These are phyloP conservation scores for Macroventuria anomochaeta DNA, from an alignment of 2,329 filamentous ascomycete species.

Conservation along the genomic window DNA sequence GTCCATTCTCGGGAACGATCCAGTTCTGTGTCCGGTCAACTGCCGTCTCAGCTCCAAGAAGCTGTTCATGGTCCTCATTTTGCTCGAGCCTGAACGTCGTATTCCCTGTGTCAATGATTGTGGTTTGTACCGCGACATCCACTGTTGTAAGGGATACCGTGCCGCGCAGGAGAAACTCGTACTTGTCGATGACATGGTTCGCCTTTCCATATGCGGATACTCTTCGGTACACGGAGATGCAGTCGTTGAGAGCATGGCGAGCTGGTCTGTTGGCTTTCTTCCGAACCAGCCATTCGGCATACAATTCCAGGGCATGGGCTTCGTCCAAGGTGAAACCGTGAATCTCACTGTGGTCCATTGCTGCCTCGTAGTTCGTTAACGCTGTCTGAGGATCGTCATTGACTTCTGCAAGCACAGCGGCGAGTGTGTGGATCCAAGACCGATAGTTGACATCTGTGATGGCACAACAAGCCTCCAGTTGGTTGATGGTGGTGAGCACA, in stretches of 20 bases:
- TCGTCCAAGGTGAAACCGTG: slow-evolving; percentile 74
- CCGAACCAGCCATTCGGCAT: slow-evolving; percentile 73
- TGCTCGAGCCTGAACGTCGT: slow-evolving; percentile 53
- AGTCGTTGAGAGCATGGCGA: slow-evolving; percentile 70
- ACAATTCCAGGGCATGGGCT: slow-evolving; percentile 74
- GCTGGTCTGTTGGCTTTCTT: slow-evolving; percentile 71
- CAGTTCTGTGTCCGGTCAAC: slow-evolving; percentile 58
- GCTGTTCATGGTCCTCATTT: slow-evolving; percentile 51
- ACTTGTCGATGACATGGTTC: slow-evolving; percentile 70
- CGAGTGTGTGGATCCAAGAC: slow-evolving; percentile 70
- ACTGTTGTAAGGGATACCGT: slow-evolving; percentile 65
- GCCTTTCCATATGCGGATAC: slow-evolving; percentile 74
- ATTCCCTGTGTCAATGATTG: slow-evolving; percentile 60
- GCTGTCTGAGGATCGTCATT: slow-evolving; percentile 60
- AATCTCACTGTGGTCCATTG: slow-evolving; percentile 73
- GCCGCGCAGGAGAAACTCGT: slow-evolving; percentile 70
- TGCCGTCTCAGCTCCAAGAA: slow-evolving; percentile 47
- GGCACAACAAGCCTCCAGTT: slow-evolving; percentile 68
- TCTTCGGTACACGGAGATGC: slow-evolving; percentile 71
- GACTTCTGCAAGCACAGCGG: slow-evolving; percentile 72
- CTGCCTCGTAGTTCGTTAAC: slow-evolving; percentile 70
- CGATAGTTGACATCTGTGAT: slow-evolving; percentile 75
- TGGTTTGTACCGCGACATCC: slow-evolving; percentile 73
- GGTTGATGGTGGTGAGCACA: slow-evolving; percentile 63
- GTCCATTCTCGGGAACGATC: slow-evolving; percentile 55